Percentiles rank a stretch among this genome's conserved stretches.
These are phyloP conservation scores for Leccinum subspadiceum DNA, from an alignment of 1,284 basidiomycete genomes.

Conservation along the genomic window DNA sequence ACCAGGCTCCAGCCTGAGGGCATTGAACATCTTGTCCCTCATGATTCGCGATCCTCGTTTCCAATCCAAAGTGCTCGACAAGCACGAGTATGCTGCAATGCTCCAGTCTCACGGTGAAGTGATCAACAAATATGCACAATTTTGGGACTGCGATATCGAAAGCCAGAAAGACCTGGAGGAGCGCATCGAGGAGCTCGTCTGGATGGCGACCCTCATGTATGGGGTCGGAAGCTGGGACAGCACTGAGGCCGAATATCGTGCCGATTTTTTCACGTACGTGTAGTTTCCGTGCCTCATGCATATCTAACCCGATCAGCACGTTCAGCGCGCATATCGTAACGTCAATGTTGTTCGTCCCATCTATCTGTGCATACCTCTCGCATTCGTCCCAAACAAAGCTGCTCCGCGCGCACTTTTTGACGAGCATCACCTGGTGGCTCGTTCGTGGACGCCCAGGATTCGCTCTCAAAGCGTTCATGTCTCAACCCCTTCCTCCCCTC, in stretches of 20 bases:
- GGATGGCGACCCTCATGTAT: slow-evolving; percentile 32
- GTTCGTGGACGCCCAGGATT: slow-evolving; percentile 34
- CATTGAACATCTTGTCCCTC: slow-evolving; percentile 39
- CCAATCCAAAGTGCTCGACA: slow-evolving; percentile 27
- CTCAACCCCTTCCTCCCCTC: slow-evolving; percentile 19
- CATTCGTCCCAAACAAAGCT: slow-evolving; percentile 28
- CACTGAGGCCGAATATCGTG: slow-evolving; percentile 23
- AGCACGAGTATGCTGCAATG: slow-evolving; percentile 31
- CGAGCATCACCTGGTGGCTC: slow-evolving; percentile 38
- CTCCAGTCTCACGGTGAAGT: slow-evolving; percentile 33
- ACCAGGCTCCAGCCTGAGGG: slow-evolving; percentile 31
- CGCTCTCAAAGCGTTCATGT: slow-evolving; percentile 25
- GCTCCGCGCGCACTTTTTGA: slow-evolving; percentile 35
- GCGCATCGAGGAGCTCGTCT: slow-evolving; percentile 33
- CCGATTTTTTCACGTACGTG: slow-evolving; percentile 35
- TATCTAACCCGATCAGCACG: slow-evolving; percentile 26
- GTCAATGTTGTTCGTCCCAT: too few relatives aligned
- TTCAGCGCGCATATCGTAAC: slow-evolving; percentile 32
- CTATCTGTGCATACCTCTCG: too few relatives aligned
- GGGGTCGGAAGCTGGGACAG: slow-evolving; percentile 35
- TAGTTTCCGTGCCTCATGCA: slow-evolving; percentile 2
- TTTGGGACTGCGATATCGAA: slow-evolving; percentile 32
- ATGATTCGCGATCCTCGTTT: slow-evolving; percentile 37
- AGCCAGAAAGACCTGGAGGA: slow-evolving; percentile 27
- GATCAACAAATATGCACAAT: slow-evolving; percentile 30